These are phyloP conservation scores for Arachis hypogaea DNA, from an alignment of 306 rosid species.

Conservation along the genomic window DNA sequence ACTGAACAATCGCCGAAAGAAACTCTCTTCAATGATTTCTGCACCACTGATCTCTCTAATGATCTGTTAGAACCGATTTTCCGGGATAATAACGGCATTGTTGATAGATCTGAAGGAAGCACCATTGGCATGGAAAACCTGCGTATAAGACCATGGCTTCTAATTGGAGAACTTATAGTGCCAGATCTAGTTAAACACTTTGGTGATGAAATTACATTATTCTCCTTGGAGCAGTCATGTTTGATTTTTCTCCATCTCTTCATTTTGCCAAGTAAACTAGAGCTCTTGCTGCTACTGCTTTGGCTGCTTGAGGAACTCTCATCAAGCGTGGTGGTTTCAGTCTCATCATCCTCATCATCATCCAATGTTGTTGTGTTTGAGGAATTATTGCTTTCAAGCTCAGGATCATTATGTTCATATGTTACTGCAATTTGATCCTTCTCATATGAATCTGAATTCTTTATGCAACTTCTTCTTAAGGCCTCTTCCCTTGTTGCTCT, in stretches of 20 bases:
- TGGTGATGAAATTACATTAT: background rate
- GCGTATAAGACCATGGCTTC: slow-evolving; percentile 18
- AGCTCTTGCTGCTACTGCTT: slow-evolving; percentile 33
- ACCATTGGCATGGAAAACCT: slow-evolving; percentile 43
- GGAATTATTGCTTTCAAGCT: slow-evolving; percentile 35
- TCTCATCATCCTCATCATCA: slow-evolving; percentile 43
- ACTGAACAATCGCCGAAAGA: slow-evolving; percentile 50
- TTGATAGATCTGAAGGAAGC: slow-evolving; percentile 26
- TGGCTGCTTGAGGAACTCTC: slow-evolving; percentile 53
- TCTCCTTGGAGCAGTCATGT: slow-evolving; percentile 16
- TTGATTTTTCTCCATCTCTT: slow-evolving; percentile 40
- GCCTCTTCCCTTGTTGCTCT: slow-evolving; percentile 11
- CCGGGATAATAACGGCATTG: background rate
- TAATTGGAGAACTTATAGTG: background rate
- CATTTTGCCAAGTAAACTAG: slow-evolving; percentile 24
- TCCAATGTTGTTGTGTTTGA: slow-evolving; percentile 36
- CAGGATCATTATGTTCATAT: slow-evolving; percentile 11
- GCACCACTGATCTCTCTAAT: background rate
- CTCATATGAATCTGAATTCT: background rate
- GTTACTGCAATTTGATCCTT: slow-evolving; percentile 4
- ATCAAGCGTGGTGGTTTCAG: slow-evolving; percentile 37
- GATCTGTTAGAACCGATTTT: slow-evolving; percentile 13
- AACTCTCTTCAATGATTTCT: slow-evolving; percentile 40
- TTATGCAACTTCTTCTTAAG: slow-evolving; percentile 7
- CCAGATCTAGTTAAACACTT: background rate